A percentile compares a stretch with the other conserved stretches of the same genome.
These are phyloP conservation scores for Sophora flavescens DNA, from an alignment of 306 rosid species.

Conservation along the genomic window DNA sequence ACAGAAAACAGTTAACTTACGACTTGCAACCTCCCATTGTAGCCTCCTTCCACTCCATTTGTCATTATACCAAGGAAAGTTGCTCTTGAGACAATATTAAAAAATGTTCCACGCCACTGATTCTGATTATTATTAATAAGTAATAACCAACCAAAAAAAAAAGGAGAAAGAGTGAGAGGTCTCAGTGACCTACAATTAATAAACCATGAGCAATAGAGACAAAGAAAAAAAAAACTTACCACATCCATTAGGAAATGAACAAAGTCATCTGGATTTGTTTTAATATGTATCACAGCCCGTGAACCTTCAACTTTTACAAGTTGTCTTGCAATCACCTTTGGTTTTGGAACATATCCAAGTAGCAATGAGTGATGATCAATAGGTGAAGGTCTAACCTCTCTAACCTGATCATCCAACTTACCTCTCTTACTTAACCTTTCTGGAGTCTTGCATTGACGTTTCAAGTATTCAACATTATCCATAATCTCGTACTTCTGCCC, in stretches of 20 bases:
- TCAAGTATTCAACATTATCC: slow-evolving; percentile 32
- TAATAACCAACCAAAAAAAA: too few species aligned
- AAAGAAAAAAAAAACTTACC: slow-evolving; percentile 37
- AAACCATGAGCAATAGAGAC: not conserved
- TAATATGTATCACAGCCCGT: slow-evolving; percentile 39
- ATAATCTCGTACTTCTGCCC: slow-evolving; percentile 38
- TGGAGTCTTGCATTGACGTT: slow-evolving; percentile 22
- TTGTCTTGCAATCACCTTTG: not conserved
- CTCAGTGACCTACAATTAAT: not conserved
- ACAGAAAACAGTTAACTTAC: too few species aligned
- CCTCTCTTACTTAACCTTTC: slow-evolving; percentile 40
- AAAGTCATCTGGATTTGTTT: slow-evolving; percentile 32
- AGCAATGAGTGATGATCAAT: not conserved
- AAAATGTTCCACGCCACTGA: slow-evolving; percentile 48
- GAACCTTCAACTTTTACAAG: slow-evolving; percentile 48
- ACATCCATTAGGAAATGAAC: slow-evolving; percentile 54
- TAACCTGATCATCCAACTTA: not conserved
- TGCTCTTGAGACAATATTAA: slow-evolving; percentile 48
- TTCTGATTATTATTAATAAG: slow-evolving; percentile 49
- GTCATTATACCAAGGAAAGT: slow-evolving; percentile 37
- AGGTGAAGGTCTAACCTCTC: too few species aligned
- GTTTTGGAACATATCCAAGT: not conserved
- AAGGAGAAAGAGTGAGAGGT: too few species aligned
- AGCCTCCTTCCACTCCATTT: slow-evolving; percentile 46
- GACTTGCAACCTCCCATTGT: slow-evolving; percentile 55